phyloP scores from a whole-genome alignment of 2,329 filamentous ascomycete genomes.

The Exophiala xenobiotica region DNA sequence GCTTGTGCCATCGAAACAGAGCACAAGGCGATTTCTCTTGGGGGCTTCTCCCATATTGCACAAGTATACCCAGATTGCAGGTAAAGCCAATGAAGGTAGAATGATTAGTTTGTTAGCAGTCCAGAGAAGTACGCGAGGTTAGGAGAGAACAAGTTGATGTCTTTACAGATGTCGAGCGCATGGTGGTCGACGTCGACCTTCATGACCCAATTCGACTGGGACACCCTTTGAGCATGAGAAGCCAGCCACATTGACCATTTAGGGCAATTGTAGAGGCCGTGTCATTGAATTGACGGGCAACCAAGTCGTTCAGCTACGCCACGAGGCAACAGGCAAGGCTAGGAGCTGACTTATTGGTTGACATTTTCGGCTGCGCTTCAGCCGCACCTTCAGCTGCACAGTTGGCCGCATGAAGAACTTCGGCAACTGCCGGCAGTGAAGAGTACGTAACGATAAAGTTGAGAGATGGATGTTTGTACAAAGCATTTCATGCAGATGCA shows the following conservation, averaged over 20 bases:
- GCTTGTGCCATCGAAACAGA: conserved; percentile 40
- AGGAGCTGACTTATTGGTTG: no score
- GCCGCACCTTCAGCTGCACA: no score
- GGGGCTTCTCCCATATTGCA: background rate
- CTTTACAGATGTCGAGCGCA: background rate
- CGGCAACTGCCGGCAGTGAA: no score
- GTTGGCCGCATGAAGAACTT: no score
- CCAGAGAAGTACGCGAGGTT: background rate
- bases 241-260: background rate
- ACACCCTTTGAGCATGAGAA: background rate
- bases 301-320: background rate
- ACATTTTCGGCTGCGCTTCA: no score
- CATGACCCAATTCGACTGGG: background rate
- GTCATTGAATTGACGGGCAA: background rate
- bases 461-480: no score
- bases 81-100: background rate
- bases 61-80: background rate
- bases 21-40: conserved; percentile 1
- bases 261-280: background rate
- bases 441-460: no score
- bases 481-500: no score
- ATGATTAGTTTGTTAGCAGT: background rate
- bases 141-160: background rate
- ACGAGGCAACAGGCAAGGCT: background rate
- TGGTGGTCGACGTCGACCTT: background rate